Conservation (phyloP, 371 early-diverging fungal species). For the Syncephalastrum monosporum region DNA sequence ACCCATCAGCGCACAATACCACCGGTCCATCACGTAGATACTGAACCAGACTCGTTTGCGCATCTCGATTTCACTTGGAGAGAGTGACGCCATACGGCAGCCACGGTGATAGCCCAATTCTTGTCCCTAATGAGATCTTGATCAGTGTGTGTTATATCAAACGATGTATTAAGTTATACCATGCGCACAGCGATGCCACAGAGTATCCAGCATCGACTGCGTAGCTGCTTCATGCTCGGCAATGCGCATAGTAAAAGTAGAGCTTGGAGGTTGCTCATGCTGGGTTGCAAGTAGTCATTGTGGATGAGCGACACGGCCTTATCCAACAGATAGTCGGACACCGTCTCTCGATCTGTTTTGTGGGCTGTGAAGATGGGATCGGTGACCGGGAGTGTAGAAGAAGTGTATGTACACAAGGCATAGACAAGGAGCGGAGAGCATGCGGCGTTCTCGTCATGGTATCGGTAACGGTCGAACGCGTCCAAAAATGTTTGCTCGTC, state of each 20-base stretch:
- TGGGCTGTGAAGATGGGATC: slow-evolving; percentile 21
- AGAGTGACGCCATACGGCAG: slow-evolving; percentile 10
- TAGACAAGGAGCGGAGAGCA: slow-evolving; percentile 13
- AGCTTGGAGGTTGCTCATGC: slow-evolving; percentile 33
- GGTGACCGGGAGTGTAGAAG: slow-evolving; percentile 15
- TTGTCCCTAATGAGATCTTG: slow-evolving; percentile 21
- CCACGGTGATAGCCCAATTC: slow-evolving; percentile 37
- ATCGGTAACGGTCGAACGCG: no score
- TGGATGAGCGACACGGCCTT: slow-evolving; percentile 20
- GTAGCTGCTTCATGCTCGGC: slow-evolving; percentile 23
- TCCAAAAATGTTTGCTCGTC: no score
- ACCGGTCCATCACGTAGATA: slow-evolving; percentile 32
- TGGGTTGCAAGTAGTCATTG: slow-evolving; percentile 31
- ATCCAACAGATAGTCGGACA: slow-evolving; percentile 20
- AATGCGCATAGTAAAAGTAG: slow-evolving; percentile 27
- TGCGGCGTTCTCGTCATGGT: background rate
- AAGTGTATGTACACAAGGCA: slow-evolving; percentile 32
- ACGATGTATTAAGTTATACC: slow-evolving; percentile 13
- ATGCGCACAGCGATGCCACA: slow-evolving; percentile 44
- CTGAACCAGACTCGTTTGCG: slow-evolving; percentile 34
- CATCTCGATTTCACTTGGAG: slow-evolving; percentile 13
- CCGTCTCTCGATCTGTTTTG: slow-evolving; percentile 20
- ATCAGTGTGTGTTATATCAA: background rate
- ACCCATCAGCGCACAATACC: slow-evolving; percentile 44
- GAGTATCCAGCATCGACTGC: slow-evolving; percentile 31